Conservation (phyloP, 192 early-diverging fungal genomes). For the Jimgerdemannia lactiflua region DNA sequence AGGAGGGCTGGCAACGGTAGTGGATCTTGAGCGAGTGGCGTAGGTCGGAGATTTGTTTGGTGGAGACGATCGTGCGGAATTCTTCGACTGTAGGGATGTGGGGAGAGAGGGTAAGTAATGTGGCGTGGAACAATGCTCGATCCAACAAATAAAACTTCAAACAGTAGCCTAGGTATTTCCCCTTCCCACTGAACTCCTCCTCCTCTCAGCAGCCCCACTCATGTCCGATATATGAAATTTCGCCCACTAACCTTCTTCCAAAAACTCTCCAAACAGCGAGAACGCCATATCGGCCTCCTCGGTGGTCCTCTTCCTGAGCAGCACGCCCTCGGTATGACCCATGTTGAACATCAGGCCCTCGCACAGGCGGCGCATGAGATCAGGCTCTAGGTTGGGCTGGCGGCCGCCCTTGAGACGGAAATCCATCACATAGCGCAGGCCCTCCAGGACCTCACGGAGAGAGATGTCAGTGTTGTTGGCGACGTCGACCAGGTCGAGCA, state of each 20-base stretch:
- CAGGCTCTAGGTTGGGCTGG: conserved; percentile 74
- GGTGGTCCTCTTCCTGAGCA: conserved; percentile 60
- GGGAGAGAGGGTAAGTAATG: background rate
- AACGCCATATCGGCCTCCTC: conserved; percentile 85
- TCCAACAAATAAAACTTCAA: too few relatives aligned
- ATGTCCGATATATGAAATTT: background rate
- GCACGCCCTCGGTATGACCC: conserved; percentile 56
- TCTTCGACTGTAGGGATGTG: conserved; percentile 60
- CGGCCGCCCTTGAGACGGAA: conserved; percentile 86
- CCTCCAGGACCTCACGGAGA: conserved; percentile 76
- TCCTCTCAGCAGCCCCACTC: background rate
- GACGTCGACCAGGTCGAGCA: conserved; percentile 84
- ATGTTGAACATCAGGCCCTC: conserved; percentile 85
- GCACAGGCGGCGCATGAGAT: conserved; percentile 83
- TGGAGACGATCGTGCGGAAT: conserved; percentile 79
- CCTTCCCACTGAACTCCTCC: too few relatives aligned
- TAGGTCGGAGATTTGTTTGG: conserved; percentile 77
- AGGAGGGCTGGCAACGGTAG: conserved; percentile 64
- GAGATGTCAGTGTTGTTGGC: conserved; percentile 65
- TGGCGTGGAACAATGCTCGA: too few relatives aligned
- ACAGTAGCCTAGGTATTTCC: too few relatives aligned
- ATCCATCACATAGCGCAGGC: conserved; percentile 93
- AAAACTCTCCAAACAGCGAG: conserved; percentile 91
- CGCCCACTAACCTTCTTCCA: conserved; percentile 67
- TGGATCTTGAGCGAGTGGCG: conserved; percentile 76